Conservation (phyloP, 306 rosid species). For the Fragaria ananassa region DNA sequence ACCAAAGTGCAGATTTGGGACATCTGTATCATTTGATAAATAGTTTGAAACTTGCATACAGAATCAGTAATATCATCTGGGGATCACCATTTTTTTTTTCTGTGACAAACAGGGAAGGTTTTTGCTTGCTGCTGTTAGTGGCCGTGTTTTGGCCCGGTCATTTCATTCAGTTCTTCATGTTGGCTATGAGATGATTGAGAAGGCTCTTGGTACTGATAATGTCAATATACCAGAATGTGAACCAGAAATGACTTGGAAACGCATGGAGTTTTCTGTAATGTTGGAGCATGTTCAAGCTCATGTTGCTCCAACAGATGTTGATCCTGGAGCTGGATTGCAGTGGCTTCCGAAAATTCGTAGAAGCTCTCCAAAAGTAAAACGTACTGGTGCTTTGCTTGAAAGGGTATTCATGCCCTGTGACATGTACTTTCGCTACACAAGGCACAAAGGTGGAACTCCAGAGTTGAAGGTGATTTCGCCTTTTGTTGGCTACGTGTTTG, state of each 20-base stretch:
- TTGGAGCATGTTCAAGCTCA: conserved; percentile 98
- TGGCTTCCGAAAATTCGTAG: conserved; percentile 95
- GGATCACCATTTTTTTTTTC: conserved; percentile 1
- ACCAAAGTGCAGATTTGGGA: background rate
- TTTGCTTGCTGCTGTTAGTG: conserved; percentile 97
- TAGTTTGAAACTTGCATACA: background rate
- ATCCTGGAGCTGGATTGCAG: conserved; percentile 99
- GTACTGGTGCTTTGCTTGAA: conserved; percentile 99
- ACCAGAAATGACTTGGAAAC: conserved; percentile 98
- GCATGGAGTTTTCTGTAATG: conserved; percentile 90
- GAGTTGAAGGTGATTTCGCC: conserved; percentile 61
- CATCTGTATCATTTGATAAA: background rate
- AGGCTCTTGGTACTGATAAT: conserved; percentile 70
- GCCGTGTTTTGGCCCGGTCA: conserved; percentile 90
- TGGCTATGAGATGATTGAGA: conserved; percentile 91
- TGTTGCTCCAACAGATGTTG: conserved; percentile 99
- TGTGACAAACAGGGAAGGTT: conserved; percentile 74
- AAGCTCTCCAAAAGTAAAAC: conserved; percentile 97
- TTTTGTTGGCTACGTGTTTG: background rate
- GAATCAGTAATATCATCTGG: background rate
- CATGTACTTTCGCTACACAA: conserved; percentile 92
- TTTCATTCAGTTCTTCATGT: conserved; percentile 91
- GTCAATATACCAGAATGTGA: conserved; percentile 61
- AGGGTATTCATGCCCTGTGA: conserved; percentile 99
- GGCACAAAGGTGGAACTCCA: conserved; percentile 98